Evolutionary conservation across 192 early-diverging fungal genomes (phyloP).

Genomic region (Geranomyces variabilis): DNA sequence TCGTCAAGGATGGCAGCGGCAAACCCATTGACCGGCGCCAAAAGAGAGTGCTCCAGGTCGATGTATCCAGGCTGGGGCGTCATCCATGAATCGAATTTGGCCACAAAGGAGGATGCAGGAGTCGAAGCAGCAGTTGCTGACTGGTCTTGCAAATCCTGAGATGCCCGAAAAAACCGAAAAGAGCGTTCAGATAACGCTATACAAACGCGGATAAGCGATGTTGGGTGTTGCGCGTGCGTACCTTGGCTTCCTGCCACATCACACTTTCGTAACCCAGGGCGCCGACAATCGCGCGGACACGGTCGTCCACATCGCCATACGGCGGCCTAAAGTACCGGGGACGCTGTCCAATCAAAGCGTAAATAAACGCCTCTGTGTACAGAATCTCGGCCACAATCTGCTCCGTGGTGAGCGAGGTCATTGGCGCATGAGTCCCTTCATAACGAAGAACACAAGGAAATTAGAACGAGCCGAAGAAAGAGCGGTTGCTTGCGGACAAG

Average conservation of each 20-base stretch:
- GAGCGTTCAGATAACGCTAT: too few species aligned
- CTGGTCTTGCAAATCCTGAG: not conserved
- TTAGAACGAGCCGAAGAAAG: too few species aligned
- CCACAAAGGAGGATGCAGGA: conserved; percentile 34
- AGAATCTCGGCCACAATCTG: conserved; percentile 63
- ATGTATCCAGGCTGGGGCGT: conserved; percentile 41
- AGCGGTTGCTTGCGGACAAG: too few species aligned
- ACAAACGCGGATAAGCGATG: too few species aligned
- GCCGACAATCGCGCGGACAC: conserved; percentile 63
- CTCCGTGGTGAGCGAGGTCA: conserved; percentile 57
- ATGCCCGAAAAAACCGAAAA: not conserved
- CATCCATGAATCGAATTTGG: conserved; percentile 28
- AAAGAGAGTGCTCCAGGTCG: conserved; percentile 39
- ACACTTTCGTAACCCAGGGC: conserved; percentile 57
- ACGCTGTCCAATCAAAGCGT: conserved; percentile 43
- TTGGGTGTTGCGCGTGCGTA: too few species aligned
- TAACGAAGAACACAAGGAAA: too few species aligned
- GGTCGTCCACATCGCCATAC: conserved; percentile 75
- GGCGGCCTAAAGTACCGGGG: conserved; percentile 65
- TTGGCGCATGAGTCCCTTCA: conserved; percentile 59
- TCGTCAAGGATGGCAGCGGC: conserved; percentile 5
- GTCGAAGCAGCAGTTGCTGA: not conserved
- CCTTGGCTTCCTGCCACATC: conserved; percentile 39
- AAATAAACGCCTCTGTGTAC: conserved; percentile 38
- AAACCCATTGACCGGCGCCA: not conserved